phyloP scores from a whole-genome alignment of 164 flowering plant genomes.

The Magnolia kwangsiensis region DNA sequence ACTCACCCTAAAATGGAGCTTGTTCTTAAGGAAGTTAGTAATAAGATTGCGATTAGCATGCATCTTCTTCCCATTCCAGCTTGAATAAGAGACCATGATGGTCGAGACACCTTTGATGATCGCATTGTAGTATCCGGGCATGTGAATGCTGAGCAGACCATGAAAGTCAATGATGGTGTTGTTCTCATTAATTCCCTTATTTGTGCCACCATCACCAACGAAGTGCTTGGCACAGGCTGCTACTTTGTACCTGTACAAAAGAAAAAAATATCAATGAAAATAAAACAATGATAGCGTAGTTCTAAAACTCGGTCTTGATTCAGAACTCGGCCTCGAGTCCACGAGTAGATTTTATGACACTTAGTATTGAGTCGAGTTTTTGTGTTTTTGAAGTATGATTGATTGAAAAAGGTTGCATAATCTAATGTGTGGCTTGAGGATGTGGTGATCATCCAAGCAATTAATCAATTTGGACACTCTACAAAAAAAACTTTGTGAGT shows the following conservation, averaged over 20 bases:
- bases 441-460: too few relatives aligned
- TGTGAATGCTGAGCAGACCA: conserved; percentile 27
- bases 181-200: conserved; percentile 36
- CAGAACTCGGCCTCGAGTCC: too few relatives aligned
- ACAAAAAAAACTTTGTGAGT: not conserved
- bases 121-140: conserved; percentile 27
- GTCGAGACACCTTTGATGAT: conserved; percentile 33
- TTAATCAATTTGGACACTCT: too few relatives aligned
- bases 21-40: conserved; percentile 29
- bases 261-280: not conserved
- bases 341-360: too few relatives aligned
- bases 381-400: too few relatives aligned
- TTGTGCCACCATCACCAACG: conserved; percentile 49
- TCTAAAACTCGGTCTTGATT: too few relatives aligned
- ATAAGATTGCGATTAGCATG: conserved; percentile 25
- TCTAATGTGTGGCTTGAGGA: too few relatives aligned
- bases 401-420: too few relatives aligned
- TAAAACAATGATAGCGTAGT: too few relatives aligned
- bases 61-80: conserved; percentile 35
- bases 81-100: conserved; percentile 38
- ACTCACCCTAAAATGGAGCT: conserved; percentile 22
- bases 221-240: conserved; percentile 45
- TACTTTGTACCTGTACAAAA: conserved; percentile 26
- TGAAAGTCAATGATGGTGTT: conserved; percentile 24
- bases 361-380: too few relatives aligned